These are phyloP conservation scores for Eleusine coracana DNA, from an alignment of 176 grass and related monocot species.

Conservation along the genomic window DNA sequence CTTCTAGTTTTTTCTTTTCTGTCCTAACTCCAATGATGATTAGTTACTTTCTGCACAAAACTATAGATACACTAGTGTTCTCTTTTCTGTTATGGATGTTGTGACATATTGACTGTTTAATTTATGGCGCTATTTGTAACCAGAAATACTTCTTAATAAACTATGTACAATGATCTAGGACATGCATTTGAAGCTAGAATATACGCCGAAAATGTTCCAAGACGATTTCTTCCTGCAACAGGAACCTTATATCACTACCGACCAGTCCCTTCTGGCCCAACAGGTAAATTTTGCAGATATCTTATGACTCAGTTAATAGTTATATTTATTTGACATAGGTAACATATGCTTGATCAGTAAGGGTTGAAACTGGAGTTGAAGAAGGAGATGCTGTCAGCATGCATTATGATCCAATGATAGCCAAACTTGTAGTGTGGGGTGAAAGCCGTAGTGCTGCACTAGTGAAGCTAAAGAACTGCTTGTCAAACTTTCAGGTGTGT, in stretches of 20 bases:
- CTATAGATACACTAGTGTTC: constrained; percentile 7
- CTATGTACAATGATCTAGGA: constrained; percentile 48
- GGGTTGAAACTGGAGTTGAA: constrained; percentile 99
- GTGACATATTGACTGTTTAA: not conserved
- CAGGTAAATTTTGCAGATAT: constrained; percentile 52
- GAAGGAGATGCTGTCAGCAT: constrained; percentile 95
- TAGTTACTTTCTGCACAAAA: not conserved
- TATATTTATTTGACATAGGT: constrained; percentile 22
- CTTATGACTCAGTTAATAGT: constrained; percentile 8
- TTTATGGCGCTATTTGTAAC: not conserved
- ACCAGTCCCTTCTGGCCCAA: constrained; percentile 57
- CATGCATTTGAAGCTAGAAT: constrained; percentile 98
- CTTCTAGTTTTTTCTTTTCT: not conserved
- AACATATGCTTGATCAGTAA: constrained; percentile 62
- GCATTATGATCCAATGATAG: constrained; percentile 99
- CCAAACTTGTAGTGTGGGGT: constrained; percentile 98
- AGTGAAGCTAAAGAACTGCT: constrained; percentile 84
- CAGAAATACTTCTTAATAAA: constrained; percentile 33
- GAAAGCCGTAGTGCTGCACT: constrained; percentile 78
- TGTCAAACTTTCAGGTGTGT: constrained; percentile 86
- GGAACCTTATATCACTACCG: constrained; percentile 87
- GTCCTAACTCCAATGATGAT: not conserved
- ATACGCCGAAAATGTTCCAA: constrained; percentile 98
- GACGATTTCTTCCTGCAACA: constrained; percentile 95
- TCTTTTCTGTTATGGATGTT: not conserved